phyloP scores from a whole-genome alignment of 495 filamentous ascomycete genomes.

The Lasiosphaeria hispida region DNA sequence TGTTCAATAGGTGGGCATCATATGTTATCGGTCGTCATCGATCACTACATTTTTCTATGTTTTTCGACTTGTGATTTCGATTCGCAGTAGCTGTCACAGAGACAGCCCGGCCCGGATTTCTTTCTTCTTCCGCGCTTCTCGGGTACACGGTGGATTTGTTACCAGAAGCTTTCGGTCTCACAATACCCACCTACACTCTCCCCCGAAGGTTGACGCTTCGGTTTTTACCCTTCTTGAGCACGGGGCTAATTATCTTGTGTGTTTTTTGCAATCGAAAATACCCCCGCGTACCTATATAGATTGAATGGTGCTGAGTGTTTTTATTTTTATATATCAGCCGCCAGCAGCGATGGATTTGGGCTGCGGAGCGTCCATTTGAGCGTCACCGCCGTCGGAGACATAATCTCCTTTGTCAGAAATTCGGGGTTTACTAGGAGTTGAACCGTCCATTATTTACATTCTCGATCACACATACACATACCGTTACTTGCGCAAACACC shows the following conservation, averaged over 20 bases:
- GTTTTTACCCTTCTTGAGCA: background rate
- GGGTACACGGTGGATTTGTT: slow-evolving; percentile 8
- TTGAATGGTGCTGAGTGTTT: slow-evolving; percentile 11
- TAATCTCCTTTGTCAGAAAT: slow-evolving; percentile 12
- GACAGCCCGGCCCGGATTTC: background rate
- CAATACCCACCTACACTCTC: slow-evolving; percentile 16
- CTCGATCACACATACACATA: too few species aligned
- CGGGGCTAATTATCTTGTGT: slow-evolving; percentile 12
- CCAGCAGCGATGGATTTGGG: background rate
- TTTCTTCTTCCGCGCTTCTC: slow-evolving; percentile 7
- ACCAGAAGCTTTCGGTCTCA: slow-evolving; percentile 8
- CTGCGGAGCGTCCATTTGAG: background rate
- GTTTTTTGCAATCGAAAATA: slow-evolving; percentile 20
- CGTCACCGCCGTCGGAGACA: background rate
- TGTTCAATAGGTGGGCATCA: too few species aligned
- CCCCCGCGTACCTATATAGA: slow-evolving; percentile 19
- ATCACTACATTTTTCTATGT: slow-evolving; percentile 18
- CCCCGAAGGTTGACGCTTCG: background rate
- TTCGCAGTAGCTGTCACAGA: background rate
- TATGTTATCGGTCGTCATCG: too few species aligned
- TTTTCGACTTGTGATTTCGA: slow-evolving; percentile 13
- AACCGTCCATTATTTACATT: too few species aligned
- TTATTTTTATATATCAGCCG: background rate
- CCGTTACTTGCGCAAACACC: too few species aligned
- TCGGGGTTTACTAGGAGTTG: background rate